phyloP scores from a whole-genome alignment of 257 asterid species.

The Jacaranda copaia region DNA sequence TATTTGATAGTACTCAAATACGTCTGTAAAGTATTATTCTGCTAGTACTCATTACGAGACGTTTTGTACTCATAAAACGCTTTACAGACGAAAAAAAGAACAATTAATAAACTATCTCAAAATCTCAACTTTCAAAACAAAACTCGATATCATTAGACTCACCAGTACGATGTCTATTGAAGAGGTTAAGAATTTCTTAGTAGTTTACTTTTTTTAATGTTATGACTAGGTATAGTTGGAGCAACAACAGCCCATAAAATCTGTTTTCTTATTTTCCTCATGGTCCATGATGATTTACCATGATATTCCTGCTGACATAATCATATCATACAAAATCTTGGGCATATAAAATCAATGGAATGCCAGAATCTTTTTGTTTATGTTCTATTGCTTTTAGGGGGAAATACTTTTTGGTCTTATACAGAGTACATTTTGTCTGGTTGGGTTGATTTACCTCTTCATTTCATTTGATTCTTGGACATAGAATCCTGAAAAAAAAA shows the following conservation, averaged over 20 bases:
- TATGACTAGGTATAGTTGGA: neutral
- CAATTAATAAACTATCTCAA: no score
- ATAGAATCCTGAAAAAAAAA: conserved; percentile 6
- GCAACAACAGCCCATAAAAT: no score
- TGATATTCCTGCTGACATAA: conserved; percentile 30
- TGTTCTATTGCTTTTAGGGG: neutral
- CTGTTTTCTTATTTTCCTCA: neutral
- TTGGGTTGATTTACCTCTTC: conserved; percentile 12
- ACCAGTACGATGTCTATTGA: no score
- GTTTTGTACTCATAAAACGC: no score
- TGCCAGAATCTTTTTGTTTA: conserved; percentile 26
- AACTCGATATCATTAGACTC: no score
- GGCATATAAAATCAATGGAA: neutral
- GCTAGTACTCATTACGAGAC: no score
- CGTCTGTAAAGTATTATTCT: no score
- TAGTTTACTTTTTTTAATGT: no score
- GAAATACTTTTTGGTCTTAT: neutral
- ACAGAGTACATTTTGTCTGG: conserved; percentile 14
- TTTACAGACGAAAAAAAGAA: no score
- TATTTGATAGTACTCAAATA: no score
- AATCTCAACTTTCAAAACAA: no score
- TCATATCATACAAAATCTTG: conserved; percentile 24
- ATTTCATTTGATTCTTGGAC: neutral
- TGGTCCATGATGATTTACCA: neutral
- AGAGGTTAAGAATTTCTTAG: neutral